phyloP scores from a whole-genome alignment of 805 yeast genomes.

The Schizosaccharomyces lindneri region DNA sequence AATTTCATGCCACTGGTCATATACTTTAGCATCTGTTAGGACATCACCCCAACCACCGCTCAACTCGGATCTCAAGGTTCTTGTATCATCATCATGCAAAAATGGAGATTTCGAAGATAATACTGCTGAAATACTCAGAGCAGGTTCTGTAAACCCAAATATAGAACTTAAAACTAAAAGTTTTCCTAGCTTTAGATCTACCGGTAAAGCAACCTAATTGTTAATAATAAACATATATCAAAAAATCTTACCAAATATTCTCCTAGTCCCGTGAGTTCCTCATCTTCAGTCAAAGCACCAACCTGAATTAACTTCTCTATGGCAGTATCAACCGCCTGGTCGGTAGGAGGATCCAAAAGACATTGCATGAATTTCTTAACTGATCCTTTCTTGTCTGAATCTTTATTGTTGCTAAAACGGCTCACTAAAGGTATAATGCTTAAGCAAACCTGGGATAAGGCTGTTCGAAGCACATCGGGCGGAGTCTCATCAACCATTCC shows the following conservation, averaged over 20 bases:
- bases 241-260: conserved; percentile 34
- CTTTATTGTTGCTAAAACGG: conserved; percentile 36
- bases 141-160: conserved; percentile 23
- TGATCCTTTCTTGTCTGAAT: conserved; percentile 53
- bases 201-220: conserved; percentile 26
- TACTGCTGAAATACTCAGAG: conserved; percentile 75
- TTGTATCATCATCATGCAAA: neutral
- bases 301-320: conserved; percentile 30
- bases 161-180: conserved; percentile 14
- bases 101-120: conserved; percentile 76
- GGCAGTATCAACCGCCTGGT: conserved; percentile 26
- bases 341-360: conserved; percentile 66
- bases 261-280: conserved; percentile 50
- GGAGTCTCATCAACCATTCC: conserved; percentile 48
- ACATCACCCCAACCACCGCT: neutral
- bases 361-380: conserved; percentile 38
- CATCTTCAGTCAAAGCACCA: conserved; percentile 37
- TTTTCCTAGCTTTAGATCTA: neutral
- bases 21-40: neutral
- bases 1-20: neutral
- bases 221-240: neutral
- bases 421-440: conserved; percentile 73
- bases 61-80: neutral
- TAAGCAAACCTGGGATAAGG: conserved; percentile 59
- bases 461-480: conserved; percentile 72